A percentile compares a stretch with the other conserved stretches of the same genome.
phyloP scores from a whole-genome alignment of 257 asterid species.

The Thymus mandschuricus region DNA sequence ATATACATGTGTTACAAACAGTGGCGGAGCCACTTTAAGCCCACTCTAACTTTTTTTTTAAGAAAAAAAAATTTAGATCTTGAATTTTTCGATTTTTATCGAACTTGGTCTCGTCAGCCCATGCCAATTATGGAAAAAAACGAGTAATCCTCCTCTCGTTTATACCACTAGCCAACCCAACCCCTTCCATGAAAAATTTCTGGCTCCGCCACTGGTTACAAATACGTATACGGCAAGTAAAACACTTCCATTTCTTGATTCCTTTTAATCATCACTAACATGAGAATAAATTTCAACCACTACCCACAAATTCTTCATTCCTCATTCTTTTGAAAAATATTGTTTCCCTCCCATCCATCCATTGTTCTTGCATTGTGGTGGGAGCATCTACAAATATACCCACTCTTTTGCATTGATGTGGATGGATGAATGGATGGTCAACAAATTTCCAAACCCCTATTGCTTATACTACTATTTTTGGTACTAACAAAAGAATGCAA shows the following conservation, averaged over 20 bases:
- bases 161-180: too few relatives aligned
- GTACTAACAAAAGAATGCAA: neutral
- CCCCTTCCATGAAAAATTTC: too few relatives aligned
- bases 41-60: too few relatives aligned
- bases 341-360: slow-evolving; percentile 18
- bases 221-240: neutral
- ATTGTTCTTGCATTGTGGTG: slow-evolving; percentile 7
- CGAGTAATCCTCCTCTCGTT: too few relatives aligned
- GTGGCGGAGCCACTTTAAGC: too few relatives aligned
- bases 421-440: slow-evolving; percentile 28
- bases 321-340: neutral
- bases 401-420: slow-evolving; percentile 9
- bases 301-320: neutral
- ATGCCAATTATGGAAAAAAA: too few relatives aligned
- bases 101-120: too few relatives aligned
- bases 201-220: neutral
- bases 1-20: too few relatives aligned
- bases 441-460: slow-evolving; percentile 11
- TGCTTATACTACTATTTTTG: slow-evolving; percentile 2
- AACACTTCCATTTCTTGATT: neutral
- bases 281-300: neutral
- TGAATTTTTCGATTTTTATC: too few relatives aligned
- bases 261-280: neutral
- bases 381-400: neutral
- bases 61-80: too few relatives aligned